A percentile compares a stretch with the other conserved stretches of the same genome.
These are phyloP conservation scores for Protomyces macrosporus DNA, from an alignment of 1,139 yeast species.

Conservation along the genomic window DNA sequence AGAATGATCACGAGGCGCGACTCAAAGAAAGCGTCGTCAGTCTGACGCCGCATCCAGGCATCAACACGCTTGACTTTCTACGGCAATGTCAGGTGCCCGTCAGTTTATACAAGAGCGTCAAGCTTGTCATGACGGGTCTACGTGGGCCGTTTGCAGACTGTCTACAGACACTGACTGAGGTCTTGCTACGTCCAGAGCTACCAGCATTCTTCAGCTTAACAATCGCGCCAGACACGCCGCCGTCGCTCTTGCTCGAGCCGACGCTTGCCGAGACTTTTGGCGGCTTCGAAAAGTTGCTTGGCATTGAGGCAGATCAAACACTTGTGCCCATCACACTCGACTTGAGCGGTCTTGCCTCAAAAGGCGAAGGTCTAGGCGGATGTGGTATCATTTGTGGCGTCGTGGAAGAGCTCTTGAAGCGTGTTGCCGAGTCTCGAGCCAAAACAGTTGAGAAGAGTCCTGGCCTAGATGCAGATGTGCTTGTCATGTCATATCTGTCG, in stretches of 20 bases:
- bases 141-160: slow-evolving; percentile 2
- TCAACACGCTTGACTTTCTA: slow-evolving; percentile 9
- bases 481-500: slow-evolving; percentile 20
- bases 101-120: background rate
- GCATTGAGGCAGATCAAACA: slow-evolving; percentile 5
- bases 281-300: slow-evolving; percentile 1
- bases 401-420: slow-evolving; percentile 12
- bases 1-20: background rate
- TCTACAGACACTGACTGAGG: background rate
- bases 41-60: background rate
- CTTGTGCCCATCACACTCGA: slow-evolving; percentile 20
- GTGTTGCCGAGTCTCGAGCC: slow-evolving; percentile 2
- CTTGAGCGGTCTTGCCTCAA: background rate
- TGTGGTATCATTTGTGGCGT: slow-evolving; percentile 24
- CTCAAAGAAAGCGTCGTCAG: slow-evolving; percentile 5
- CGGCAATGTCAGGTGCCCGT: slow-evolving; percentile 14
- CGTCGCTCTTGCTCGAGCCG: slow-evolving; percentile 1
- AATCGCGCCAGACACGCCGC: slow-evolving; percentile 12
- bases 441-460: slow-evolving; percentile 1
- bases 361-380: slow-evolving; percentile 16
- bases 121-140: slow-evolving; percentile 10
- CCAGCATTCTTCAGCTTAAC: slow-evolving; percentile 16
- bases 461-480: slow-evolving; percentile 2
- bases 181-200: slow-evolving; percentile 1
- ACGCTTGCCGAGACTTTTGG: background rate